phyloP scores from a whole-genome alignment of 805 yeast genomes.

The Saccharomycopsis synnaedendra region DNA sequence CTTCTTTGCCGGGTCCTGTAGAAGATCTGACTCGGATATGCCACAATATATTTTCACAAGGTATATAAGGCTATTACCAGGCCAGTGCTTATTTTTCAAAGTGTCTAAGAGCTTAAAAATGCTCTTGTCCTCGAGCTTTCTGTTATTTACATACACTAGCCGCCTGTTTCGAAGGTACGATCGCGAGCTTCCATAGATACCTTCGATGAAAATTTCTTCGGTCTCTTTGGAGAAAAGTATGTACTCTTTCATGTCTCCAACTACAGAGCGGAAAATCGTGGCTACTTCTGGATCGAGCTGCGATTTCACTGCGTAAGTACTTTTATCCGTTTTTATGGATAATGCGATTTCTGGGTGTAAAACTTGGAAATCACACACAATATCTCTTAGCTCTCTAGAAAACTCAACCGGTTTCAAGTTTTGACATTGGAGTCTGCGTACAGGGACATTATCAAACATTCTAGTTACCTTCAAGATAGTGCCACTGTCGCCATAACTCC shows the following conservation, averaged over 20 bases:
- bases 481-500: conserved; percentile 21
- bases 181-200: conserved; percentile 29
- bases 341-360: conserved; percentile 18
- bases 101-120: conserved; percentile 6
- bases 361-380: conserved; percentile 23
- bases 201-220: conserved; percentile 19
- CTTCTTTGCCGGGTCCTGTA: neutral
- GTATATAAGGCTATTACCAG: too few species aligned
- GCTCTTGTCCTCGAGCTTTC: conserved; percentile 20
- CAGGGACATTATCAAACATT: conserved; percentile 33
- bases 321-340: too few species aligned
- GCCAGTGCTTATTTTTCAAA: too few species aligned
- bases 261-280: too few species aligned
- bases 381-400: conserved; percentile 22
- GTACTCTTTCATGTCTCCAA: neutral
- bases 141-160: conserved; percentile 33
- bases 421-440: conserved; percentile 25
- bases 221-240: neutral
- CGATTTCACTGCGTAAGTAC: too few species aligned
- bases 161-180: conserved; percentile 30
- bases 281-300: too few species aligned
- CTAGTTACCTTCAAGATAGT: conserved; percentile 28
- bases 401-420: conserved; percentile 19
- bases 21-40: too few species aligned
- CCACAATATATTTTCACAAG: too few species aligned